These are phyloP conservation scores for Ogataea philodendri DNA, from an alignment of 805 yeast species.

Conservation along the genomic window DNA sequence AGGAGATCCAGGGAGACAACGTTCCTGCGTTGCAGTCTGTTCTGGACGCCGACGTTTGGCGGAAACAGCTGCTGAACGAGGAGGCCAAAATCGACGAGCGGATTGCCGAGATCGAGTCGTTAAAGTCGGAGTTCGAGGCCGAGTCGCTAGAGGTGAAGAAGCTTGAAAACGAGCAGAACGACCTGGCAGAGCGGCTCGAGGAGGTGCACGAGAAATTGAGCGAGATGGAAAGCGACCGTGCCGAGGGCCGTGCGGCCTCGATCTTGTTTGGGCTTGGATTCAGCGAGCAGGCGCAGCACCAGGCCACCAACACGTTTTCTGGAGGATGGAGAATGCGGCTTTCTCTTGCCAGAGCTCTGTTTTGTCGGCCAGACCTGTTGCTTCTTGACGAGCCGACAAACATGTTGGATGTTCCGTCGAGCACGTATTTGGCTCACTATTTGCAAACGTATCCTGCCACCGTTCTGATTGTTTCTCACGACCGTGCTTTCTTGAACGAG, in stretches of 20 bases:
- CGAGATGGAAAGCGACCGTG: slow-evolving; percentile 96
- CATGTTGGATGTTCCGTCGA: slow-evolving; percentile 99
- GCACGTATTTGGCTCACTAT: slow-evolving; percentile 88
- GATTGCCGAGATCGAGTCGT: slow-evolving; percentile 66
- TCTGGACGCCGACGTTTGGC: slow-evolving; percentile 99
- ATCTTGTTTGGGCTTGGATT: slow-evolving; percentile 92
- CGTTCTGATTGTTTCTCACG: slow-evolving; percentile 95
- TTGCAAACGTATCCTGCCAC: slow-evolving; percentile 89
- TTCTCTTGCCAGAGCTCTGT: slow-evolving; percentile 95
- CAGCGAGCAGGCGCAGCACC: slow-evolving; percentile 77
- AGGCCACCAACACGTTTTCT: slow-evolving; percentile 86
- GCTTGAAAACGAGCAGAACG: slow-evolving; percentile 87
- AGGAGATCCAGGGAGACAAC: slow-evolving; percentile 93
- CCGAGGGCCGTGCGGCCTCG: slow-evolving; percentile 95
- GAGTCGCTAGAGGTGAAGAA: slow-evolving; percentile 71
- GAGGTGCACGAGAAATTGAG: slow-evolving; percentile 78
- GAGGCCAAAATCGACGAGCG: slow-evolving; percentile 73
- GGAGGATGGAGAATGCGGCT: slow-evolving; percentile 99
- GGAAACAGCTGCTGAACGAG: slow-evolving; percentile 81
- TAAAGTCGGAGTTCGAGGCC: slow-evolving; percentile 71
- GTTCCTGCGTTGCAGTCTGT: slow-evolving; percentile 89
- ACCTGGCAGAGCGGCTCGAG: slow-evolving; percentile 71
- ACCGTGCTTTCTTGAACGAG: slow-evolving; percentile 93
- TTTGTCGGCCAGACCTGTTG: slow-evolving; percentile 93
- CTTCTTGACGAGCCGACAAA: slow-evolving; percentile 98